Evolutionary conservation across 805 yeast species (phyloP).

Genomic region (Yarrowia osloensis): DNA sequence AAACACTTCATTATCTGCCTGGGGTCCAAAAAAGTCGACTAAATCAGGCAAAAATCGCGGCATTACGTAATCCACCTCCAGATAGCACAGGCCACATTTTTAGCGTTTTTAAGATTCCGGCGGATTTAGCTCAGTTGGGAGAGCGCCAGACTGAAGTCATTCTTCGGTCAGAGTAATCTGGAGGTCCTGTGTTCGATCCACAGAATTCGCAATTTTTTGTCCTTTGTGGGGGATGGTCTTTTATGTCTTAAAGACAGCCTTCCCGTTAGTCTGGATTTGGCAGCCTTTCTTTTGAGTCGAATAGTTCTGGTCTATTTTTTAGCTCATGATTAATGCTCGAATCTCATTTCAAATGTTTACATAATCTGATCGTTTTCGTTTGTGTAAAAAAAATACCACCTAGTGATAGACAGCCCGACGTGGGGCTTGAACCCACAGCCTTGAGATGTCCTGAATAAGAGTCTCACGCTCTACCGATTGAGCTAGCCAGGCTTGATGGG

Average conservation of each 20-base stretch:
- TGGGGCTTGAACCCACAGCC: constrained; percentile 28
- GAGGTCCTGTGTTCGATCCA: constrained; percentile 85
- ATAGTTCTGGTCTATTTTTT: not conserved
- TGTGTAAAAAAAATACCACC: not conserved
- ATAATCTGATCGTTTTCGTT: not conserved
- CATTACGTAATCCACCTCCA: not conserved
- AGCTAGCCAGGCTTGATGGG: constrained; percentile 14
- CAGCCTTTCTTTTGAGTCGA: no score
- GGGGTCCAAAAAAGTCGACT: no score
- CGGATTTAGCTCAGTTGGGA: constrained; percentile 44
- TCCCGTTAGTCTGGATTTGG: no score
- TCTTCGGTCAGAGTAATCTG: constrained; percentile 48
- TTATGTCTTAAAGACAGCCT: not conserved
- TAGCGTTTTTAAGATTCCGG: not conserved
- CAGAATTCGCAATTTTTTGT: constrained; percentile 46
- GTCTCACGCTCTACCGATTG: constrained; percentile 27
- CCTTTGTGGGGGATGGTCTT: not conserved
- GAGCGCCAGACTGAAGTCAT: constrained; percentile 46
- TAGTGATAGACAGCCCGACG: not conserved
- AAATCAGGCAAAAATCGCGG: no score
- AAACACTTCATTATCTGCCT: no score
- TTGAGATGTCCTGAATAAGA: constrained; percentile 12
- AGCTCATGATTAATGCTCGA: no score
- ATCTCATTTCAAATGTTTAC: not conserved
- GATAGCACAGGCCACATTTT: not conserved